Evolutionary conservation across 2,329 filamentous ascomycete species (phyloP).

Genomic region (Calonectria hongkongensis): DNA sequence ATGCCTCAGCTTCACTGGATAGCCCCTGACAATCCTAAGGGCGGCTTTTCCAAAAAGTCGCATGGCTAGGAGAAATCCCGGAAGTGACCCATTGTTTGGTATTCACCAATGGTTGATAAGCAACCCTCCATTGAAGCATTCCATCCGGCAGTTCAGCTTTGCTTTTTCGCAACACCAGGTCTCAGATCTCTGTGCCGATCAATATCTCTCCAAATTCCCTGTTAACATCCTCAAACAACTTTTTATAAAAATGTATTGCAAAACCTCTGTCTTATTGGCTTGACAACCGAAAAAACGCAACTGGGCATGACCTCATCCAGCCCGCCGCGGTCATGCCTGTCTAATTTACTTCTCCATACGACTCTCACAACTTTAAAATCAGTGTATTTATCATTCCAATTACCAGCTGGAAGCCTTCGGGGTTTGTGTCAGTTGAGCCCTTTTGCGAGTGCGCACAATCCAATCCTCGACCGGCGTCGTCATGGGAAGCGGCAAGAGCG

Average conservation of each 20-base stretch:
- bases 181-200: constrained; percentile 16
- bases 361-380: not conserved
- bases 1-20: constrained; percentile 9
- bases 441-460: not conserved
- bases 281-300: not conserved
- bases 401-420: not conserved
- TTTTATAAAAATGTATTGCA: not conserved
- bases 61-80: not conserved
- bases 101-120: not conserved
- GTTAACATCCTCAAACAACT: not conserved
- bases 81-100: not conserved
- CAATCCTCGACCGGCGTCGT: not conserved
- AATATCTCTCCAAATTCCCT: constrained; percentile 5
- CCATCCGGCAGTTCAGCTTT: not conserved
- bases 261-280: not conserved
- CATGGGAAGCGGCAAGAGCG: constrained; percentile 5
- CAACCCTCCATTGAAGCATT: constrained; percentile 11
- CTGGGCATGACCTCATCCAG: not conserved
- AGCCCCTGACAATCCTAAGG: constrained; percentile 15
- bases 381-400: not conserved
- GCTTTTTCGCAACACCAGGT: constrained; percentile 8
- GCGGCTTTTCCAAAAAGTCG: not conserved
- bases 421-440: too few species aligned
- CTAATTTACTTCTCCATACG: not conserved
- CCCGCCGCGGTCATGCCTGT: not conserved